These are phyloP conservation scores for Penicillium hesseltinei DNA, from an alignment of 2,329 filamentous ascomycete genomes.

Conservation along the genomic window DNA sequence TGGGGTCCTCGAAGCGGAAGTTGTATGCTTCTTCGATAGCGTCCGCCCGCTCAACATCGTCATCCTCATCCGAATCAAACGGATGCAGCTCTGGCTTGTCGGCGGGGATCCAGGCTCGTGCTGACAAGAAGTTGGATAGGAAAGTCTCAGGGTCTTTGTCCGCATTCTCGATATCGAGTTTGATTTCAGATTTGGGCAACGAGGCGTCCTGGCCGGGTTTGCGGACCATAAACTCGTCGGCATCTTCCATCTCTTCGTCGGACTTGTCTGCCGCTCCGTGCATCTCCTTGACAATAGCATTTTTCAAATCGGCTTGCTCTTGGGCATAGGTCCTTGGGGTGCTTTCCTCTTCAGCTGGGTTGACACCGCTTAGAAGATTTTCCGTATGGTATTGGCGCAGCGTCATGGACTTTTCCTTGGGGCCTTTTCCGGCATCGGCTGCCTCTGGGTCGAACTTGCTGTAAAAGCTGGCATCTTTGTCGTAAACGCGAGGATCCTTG, in stretches of 20 bases:
- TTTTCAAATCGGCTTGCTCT: slow-evolving; percentile 82
- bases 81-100: slow-evolving; percentile 68
- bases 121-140: slow-evolving; percentile 92
- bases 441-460: slow-evolving; percentile 58
- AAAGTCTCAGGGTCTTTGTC: slow-evolving; percentile 89
- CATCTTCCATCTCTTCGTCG: slow-evolving; percentile 55
- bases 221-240: slow-evolving; percentile 73
- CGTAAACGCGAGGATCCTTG: slow-evolving; percentile 90
- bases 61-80: slow-evolving; percentile 89
- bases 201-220: slow-evolving; percentile 55
- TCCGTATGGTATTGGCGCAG: slow-evolving; percentile 89
- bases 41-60: slow-evolving; percentile 71
- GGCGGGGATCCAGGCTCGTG: slow-evolving; percentile 80
- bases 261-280: slow-evolving; percentile 57
- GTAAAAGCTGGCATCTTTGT: slow-evolving; percentile 77
- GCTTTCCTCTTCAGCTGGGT: slow-evolving; percentile 54
- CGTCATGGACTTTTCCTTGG: slow-evolving; percentile 80
- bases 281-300: slow-evolving; percentile 75
- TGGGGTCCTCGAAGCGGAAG: slow-evolving; percentile 89
- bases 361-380: slow-evolving; percentile 74
- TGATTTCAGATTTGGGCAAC: slow-evolving; percentile 48
- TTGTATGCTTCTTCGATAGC: slow-evolving; percentile 93
- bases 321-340: slow-evolving; percentile 72
- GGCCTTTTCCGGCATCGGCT: slow-evolving; percentile 41
- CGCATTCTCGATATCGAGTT: slow-evolving; percentile 69